These are phyloP conservation scores for Ogataea trehaloabstinens DNA, from an alignment of 805 yeast species.

Conservation along the genomic window DNA sequence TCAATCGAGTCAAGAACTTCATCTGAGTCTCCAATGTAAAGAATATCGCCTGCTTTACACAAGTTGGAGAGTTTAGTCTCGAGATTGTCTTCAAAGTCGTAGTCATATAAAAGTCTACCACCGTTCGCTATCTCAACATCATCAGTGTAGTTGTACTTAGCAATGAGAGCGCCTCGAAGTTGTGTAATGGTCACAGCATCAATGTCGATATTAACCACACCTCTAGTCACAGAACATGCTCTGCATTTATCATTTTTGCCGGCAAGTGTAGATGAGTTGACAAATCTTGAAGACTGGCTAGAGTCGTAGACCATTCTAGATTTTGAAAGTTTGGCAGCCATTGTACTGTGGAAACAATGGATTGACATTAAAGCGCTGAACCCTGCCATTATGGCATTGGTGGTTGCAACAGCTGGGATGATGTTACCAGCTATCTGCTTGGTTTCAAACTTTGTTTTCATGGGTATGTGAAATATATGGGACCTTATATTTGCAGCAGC, in stretches of 20 bases:
- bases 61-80: slow-evolving; percentile 46
- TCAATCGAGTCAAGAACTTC: slow-evolving; percentile 65
- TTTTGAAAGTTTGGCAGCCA: slow-evolving; percentile 29
- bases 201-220: slow-evolving; percentile 39
- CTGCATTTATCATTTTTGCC: slow-evolving; percentile 72
- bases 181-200: slow-evolving; percentile 40
- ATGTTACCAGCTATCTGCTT: slow-evolving; percentile 97
- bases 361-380: slow-evolving; percentile 75
- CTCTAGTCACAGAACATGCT: slow-evolving; percentile 58
- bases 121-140: slow-evolving; percentile 50
- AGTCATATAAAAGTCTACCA: slow-evolving; percentile 70
- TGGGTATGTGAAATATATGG: slow-evolving; percentile 62
- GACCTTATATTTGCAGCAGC: slow-evolving; percentile 83
- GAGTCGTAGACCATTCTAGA: slow-evolving; percentile 54
- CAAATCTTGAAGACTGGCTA: slow-evolving; percentile 55
- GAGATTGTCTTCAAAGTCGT: slow-evolving; percentile 81
- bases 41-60: slow-evolving; percentile 55
- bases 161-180: slow-evolving; percentile 50
- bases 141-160: slow-evolving; percentile 52
- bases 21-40: slow-evolving; percentile 78
- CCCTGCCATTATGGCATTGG: slow-evolving; percentile 94
- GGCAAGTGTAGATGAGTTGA: slow-evolving; percentile 60
- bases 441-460: slow-evolving; percentile 77
- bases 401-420: slow-evolving; percentile 97
- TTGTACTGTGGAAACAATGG: slow-evolving; percentile 37